A percentile compares a stretch with the other conserved stretches of the same genome.
These are phyloP conservation scores for Rutstroemia sp. DNA, from an alignment of 2,329 filamentous ascomycete genomes.

Conservation along the genomic window DNA sequence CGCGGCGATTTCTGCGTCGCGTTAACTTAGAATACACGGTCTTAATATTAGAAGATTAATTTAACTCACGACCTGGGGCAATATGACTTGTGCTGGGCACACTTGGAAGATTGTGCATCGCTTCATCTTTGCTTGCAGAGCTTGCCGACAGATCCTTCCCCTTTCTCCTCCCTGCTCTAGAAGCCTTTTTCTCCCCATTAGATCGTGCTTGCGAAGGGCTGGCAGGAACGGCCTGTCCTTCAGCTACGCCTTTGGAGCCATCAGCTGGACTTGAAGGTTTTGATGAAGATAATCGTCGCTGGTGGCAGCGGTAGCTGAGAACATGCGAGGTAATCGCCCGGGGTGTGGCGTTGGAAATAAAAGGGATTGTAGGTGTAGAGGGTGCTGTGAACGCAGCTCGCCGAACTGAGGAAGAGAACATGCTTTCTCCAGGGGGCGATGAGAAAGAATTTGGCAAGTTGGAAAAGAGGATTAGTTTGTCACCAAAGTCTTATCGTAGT, in stretches of 20 bases:
- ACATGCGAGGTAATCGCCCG: constrained; percentile 22
- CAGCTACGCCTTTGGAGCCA: constrained; percentile 9
- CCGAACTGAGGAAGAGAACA: constrained; percentile 30
- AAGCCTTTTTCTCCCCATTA: constrained; percentile 35
- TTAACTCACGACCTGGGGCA: constrained; percentile 49
- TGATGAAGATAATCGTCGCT: constrained; percentile 31
- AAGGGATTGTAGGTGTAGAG: constrained; percentile 21
- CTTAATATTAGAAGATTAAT: neutral
- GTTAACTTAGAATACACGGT: neutral
- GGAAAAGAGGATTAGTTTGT: neutral
- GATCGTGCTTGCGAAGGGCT: constrained; percentile 18
- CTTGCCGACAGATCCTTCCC: constrained; percentile 40
- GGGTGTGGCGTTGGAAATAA: constrained; percentile 20
- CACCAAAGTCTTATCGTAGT: constrained; percentile 7
- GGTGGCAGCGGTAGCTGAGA: constrained; percentile 25
- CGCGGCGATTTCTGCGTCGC: constrained; percentile 66
- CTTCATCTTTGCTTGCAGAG: constrained; percentile 33
- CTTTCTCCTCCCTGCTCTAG: constrained; percentile 43
- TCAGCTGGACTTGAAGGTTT: constrained; percentile 33
- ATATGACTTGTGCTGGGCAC: constrained; percentile 71
- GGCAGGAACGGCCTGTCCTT: constrained; percentile 13
- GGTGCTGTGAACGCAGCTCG: constrained; percentile 24
- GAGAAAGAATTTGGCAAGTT: neutral
- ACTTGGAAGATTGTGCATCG: constrained; percentile 55
- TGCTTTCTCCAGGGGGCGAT: constrained; percentile 18